Base-by-base conservation (phyloP, 75 land plant genomes). In the Azolla pinnata region DNA sequence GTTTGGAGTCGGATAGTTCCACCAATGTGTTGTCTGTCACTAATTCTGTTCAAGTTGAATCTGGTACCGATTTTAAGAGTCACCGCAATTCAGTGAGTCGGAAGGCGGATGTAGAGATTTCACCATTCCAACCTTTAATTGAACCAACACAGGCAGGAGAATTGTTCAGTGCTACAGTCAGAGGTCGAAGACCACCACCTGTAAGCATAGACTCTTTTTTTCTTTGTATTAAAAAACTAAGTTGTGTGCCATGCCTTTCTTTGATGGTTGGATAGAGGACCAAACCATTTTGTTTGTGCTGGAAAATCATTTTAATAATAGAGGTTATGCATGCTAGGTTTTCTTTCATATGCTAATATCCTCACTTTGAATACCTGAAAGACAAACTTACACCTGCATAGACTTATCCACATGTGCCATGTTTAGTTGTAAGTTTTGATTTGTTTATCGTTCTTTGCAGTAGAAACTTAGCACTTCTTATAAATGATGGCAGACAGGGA, bases 121-220 rank as follows among this genome's bases (percentile, higher is more conserved):
- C 75, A 21, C 54, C 54, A 4, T 3, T 52, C 14, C 67, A 70
- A 51, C 4, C 69, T 12, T 66, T 72, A 52, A 56, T 60, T 10
- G 96, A 86, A 54, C 68, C 85, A 51, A 81, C 74, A 59, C 93
- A 84, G 61, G 81, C 67, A 52, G 81, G 85, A 40, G 88, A 84
- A 29, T 69, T 81, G 54, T 67, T 79, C 33, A 75, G 74, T 69
- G 86, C 74, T 34, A 54, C 72, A 27, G 35, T 63, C 40, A 17
- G 12, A 29, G 72, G 72, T n/a, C 72, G 72, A 30, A 69, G 72
- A 38, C 67, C 72, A 52, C 66, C 66, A 29, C 67, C 67, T 17
- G 72, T 69, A 44, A 57, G 64, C 35, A 21, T 27, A 18, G 1
- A 40, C 44, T 63, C 64, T 29, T 45, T 54, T 57, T 27, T n/a